Evolutionary conservation across 1,139 yeast genomes (phyloP).

Genomic region (Debaryomyces sp.): DNA sequence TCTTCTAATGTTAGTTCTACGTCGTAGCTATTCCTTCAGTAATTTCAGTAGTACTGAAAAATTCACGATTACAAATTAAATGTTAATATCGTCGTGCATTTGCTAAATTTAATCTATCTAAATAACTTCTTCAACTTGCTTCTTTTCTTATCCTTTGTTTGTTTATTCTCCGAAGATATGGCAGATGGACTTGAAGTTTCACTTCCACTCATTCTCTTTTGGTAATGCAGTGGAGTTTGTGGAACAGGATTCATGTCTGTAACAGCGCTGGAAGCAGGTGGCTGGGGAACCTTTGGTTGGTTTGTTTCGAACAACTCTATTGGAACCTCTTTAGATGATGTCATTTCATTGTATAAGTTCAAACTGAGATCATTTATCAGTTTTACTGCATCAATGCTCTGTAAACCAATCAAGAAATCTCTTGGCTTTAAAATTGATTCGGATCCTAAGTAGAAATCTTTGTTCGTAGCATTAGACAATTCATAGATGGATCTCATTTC

Average conservation of each 20-base stretch:
- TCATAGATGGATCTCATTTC: constrained; percentile 82
- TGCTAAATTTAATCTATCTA: constrained; percentile 7
- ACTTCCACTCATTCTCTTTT: constrained; percentile 9
- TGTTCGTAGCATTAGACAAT: constrained; percentile 59
- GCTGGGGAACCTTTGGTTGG: constrained; percentile 1
- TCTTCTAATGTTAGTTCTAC: neutral
- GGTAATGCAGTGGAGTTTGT: constrained; percentile 11
- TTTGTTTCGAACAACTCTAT: constrained; percentile 31
- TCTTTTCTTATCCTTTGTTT: constrained; percentile 12
- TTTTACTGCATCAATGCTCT: constrained; percentile 42
- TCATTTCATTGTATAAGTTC: constrained; percentile 29
- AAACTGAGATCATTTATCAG: constrained; percentile 36
- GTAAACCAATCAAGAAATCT: constrained; percentile 50
- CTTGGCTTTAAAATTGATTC: constrained; percentile 75
- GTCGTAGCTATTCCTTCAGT: neutral
- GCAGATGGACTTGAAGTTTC: neutral
- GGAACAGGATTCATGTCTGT: neutral
- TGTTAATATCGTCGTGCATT: constrained; percentile 1
- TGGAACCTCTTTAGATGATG: constrained; percentile 36
- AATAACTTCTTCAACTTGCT: constrained; percentile 12
- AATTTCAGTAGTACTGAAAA: neutral
- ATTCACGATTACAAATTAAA: constrained; percentile 2
- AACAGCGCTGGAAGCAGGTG: neutral
- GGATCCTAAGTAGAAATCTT: constrained; percentile 83
- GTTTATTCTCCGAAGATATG: neutral